Evolutionary conservation across 2,329 filamentous ascomycete species (phyloP).

Genomic region (Ilyonectria sp.): DNA sequence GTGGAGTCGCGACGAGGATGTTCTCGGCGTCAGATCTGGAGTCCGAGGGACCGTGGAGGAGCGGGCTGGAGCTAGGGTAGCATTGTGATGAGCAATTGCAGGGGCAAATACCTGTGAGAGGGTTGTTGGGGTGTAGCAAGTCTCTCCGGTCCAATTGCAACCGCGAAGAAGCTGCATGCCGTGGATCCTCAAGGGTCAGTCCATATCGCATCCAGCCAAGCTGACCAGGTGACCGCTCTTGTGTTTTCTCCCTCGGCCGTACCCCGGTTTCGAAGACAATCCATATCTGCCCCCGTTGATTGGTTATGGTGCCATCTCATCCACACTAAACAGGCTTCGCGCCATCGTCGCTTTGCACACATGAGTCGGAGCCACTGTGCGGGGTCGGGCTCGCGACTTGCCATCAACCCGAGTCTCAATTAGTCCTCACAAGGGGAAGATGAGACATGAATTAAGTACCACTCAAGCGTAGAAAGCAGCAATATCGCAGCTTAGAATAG

Average conservation of each 20-base stretch:
- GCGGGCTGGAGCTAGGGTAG: constrained; percentile 1
- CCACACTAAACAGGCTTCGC: not conserved
- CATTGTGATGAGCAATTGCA: not conserved
- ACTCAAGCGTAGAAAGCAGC: too few relatives aligned
- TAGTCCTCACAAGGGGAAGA: too few relatives aligned
- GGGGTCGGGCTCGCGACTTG: not conserved
- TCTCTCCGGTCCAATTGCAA: not conserved
- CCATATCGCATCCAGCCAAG: not conserved
- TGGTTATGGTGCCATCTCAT: not conserved
- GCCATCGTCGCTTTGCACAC: not conserved
- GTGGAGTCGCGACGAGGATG: constrained; percentile 16
- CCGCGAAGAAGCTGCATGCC: not conserved
- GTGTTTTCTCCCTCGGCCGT: not conserved
- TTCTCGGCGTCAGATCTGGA: constrained; percentile 37
- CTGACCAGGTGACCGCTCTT: not conserved
- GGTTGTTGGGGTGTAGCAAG: not conserved
- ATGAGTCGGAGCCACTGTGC: not conserved
- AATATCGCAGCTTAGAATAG: too few relatives aligned
- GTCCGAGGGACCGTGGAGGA: constrained; percentile 23
- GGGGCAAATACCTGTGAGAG: not conserved
- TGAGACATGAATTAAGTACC: too few relatives aligned
- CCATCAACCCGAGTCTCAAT: not conserved
- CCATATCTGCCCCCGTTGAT: not conserved
- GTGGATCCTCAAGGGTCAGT: not conserved
- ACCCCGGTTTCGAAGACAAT: not conserved